Percentiles rank a stretch among this genome's conserved stretches.
phyloP scores from a whole-genome alignment of 371 early-diverging fungal species.

The Mortierella sp. region DNA sequence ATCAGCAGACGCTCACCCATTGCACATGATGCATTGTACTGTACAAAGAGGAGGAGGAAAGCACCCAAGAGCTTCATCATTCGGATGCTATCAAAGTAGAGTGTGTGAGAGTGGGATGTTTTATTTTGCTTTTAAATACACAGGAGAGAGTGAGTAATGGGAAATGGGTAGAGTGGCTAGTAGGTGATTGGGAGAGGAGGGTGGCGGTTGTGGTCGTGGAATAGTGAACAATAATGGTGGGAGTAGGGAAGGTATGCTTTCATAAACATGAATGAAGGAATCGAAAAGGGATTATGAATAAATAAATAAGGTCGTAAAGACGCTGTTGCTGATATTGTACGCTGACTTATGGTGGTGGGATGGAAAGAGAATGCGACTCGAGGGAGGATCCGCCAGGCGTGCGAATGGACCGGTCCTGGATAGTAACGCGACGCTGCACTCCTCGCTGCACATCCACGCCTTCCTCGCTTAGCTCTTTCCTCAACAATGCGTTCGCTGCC shows the following conservation, averaged over 20 bases:
- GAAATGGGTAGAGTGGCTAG: not conserved
- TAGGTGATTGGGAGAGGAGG: not conserved
- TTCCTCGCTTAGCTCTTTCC: slow-evolving; percentile 49
- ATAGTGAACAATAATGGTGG: not conserved
- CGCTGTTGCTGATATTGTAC: not conserved
- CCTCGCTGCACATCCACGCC: slow-evolving; percentile 50
- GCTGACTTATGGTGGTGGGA: not conserved
- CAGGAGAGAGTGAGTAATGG: not conserved
- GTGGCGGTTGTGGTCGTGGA: not conserved
- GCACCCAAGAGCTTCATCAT: not conserved
- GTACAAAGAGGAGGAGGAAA: not conserved
- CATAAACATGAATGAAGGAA: not conserved
- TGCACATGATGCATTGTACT: not conserved
- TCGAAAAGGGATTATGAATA: not conserved
- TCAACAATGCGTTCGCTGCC: slow-evolving; percentile 41
- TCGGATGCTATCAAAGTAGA: not conserved
- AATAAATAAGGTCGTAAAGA: not conserved
- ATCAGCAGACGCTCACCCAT: not conserved
- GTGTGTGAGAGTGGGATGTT: not conserved
- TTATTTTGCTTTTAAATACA: slow-evolving; percentile 2
- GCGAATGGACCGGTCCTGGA: slow-evolving; percentile 27
- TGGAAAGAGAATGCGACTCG: not conserved
- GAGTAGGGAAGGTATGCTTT: slow-evolving; percentile 1
- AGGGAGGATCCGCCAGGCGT: slow-evolving; percentile 5
- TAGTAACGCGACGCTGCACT: slow-evolving; percentile 51